phyloP scores from a whole-genome alignment of 176 grass and related monocot genomes.

The Oryza brachyantha region DNA sequence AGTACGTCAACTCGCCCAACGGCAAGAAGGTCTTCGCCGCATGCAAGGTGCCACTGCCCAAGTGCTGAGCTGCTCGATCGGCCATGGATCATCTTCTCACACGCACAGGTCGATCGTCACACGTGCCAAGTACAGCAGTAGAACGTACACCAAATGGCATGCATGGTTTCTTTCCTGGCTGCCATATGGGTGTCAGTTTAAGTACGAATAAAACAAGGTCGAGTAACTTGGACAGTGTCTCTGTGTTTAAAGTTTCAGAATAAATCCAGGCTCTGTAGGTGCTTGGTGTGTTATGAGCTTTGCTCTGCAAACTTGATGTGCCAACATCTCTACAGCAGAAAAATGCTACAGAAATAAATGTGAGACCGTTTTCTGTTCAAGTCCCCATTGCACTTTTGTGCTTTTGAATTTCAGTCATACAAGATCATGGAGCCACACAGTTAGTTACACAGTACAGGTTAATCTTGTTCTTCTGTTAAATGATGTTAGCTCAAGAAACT shows the following conservation, averaged over 20 bases:
- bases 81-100: no score
- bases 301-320: neutral
- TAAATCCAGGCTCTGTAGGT: conserved; percentile 5
- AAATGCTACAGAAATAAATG: neutral
- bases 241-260: neutral
- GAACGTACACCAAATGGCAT: neutral
- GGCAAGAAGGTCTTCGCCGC: conserved; percentile 73
- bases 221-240: neutral
- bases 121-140: no score
- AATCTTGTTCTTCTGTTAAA: neutral
- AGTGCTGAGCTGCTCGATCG: neutral
- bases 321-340: no score
- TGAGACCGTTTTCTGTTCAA: neutral
- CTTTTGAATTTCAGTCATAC: neutral
- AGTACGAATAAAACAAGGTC: neutral
- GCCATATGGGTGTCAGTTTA: neutral
- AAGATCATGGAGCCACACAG: neutral
- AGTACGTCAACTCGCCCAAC: conserved; percentile 88
- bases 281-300: neutral
- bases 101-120: neutral
- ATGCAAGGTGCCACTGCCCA: conserved; percentile 45
- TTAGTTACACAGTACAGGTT: neutral
- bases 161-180: neutral
- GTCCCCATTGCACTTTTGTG: neutral
- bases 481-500: neutral